Evolutionary conservation across 306 rosid genomes (phyloP).

Genomic region (Canavalia gladiata): DNA sequence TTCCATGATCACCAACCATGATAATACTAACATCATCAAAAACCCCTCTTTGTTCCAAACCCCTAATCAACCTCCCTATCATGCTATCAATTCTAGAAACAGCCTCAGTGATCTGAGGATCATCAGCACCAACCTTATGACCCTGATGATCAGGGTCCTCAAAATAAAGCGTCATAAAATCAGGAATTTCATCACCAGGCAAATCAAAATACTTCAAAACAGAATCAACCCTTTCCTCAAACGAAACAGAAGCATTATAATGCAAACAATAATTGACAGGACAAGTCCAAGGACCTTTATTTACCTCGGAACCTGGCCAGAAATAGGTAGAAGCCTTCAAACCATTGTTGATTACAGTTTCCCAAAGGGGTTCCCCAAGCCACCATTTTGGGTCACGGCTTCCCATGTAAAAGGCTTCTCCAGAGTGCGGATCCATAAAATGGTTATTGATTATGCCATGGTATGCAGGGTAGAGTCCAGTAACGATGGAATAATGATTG

Average conservation of each 20-base stretch:
- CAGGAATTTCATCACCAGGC: constrained; percentile 75
- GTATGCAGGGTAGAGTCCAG: constrained; percentile 92
- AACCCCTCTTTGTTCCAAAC: constrained; percentile 81
- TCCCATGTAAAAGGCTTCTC: constrained; percentile 72
- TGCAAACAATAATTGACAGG: constrained; percentile 58
- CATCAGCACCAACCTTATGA: constrained; percentile 90
- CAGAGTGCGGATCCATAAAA: constrained; percentile 79
- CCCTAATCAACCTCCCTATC: constrained; percentile 87
- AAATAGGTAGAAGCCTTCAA: constrained; percentile 82
- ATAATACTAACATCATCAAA: constrained; percentile 88
- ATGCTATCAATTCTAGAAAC: constrained; percentile 78
- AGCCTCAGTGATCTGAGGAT: constrained; percentile 84
- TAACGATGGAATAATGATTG: constrained; percentile 89
- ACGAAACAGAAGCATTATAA: constrained; percentile 81
- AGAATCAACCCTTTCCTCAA: constrained; percentile 83
- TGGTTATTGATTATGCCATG: constrained; percentile 92
- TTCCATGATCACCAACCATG: constrained; percentile 98
- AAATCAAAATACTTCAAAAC: constrained; percentile 74
- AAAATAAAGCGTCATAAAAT: constrained; percentile 90
- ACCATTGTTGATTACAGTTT: constrained; percentile 82
- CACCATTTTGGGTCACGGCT: constrained; percentile 96
- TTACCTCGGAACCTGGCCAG: constrained; percentile 99
- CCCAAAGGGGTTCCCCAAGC: constrained; percentile 98
- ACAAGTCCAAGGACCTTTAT: constrained; percentile 90
- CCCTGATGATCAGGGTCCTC: constrained; percentile 99